These are phyloP conservation scores for Petunia hybrid DNA, from an alignment of 305 asterid genomes.

Conservation along the genomic window DNA sequence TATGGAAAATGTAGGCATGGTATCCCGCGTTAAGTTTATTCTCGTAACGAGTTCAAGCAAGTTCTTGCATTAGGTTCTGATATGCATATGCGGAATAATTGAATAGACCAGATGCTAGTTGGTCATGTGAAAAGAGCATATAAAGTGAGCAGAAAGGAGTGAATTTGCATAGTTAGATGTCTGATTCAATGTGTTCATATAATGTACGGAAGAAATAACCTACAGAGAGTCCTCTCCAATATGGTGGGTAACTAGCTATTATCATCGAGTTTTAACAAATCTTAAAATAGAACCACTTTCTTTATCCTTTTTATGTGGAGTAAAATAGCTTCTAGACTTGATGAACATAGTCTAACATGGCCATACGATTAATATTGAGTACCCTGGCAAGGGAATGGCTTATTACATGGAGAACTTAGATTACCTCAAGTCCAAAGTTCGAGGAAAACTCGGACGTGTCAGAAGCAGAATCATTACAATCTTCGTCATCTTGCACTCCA, in stretches of 20 bases:
- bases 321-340: not conserved
- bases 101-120: slow-evolving; percentile 2
- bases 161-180: too few species aligned
- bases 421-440: slow-evolving; percentile 68
- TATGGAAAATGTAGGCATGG: not conserved
- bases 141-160: too few species aligned
- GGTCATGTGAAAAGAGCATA: not conserved
- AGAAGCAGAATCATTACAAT: slow-evolving; percentile 62
- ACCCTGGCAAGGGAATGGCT: slow-evolving; percentile 29
- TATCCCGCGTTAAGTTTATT: slow-evolving; percentile 14
- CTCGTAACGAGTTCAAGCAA: not conserved
- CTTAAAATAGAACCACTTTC: slow-evolving; percentile 14
- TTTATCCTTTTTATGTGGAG: not conserved
- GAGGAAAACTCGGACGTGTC: slow-evolving; percentile 64
- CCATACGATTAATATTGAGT: not conserved
- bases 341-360: not conserved
- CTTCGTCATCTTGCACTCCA: slow-evolving; percentile 61
- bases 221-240: not conserved
- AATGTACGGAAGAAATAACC: too few species aligned
- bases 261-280: not conserved
- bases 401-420: slow-evolving; percentile 11
- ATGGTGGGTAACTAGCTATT: not conserved
- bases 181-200: too few species aligned
- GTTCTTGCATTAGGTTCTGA: not conserved
- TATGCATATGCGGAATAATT: slow-evolving; percentile 3